A percentile compares a stretch with the other conserved stretches of the same genome.
Conservation (phyloP, 768 basidiomycete genomes). For the Polyporus arcularius region DNA sequence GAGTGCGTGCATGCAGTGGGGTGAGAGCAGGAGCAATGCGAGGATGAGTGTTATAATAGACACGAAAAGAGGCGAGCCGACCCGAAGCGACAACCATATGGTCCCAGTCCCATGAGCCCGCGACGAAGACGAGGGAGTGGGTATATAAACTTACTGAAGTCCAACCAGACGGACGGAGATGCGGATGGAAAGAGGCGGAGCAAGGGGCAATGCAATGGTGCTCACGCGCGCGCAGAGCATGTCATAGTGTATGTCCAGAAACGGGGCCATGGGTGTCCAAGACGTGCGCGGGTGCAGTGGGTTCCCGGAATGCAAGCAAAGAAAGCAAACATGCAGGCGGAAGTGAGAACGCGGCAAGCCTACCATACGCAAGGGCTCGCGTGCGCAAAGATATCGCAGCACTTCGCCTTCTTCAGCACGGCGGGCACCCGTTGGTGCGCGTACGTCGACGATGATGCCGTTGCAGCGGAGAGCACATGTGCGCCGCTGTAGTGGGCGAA, state of each 20-base stretch:
- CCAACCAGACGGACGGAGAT: too few relatives aligned
- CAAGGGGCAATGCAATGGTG: not conserved
- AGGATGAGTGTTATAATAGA: not conserved
- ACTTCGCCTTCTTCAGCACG: conserved; percentile 15
- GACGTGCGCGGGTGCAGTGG: not conserved
- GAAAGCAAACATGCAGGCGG: not conserved
- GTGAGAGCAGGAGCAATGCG: not conserved
- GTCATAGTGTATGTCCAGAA: not conserved
- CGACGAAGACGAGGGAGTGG: not conserved
- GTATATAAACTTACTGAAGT: not conserved
- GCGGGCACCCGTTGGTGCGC: not conserved
- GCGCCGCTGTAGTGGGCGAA: not conserved
- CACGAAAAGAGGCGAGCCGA: not conserved
- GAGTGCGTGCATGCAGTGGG: not conserved
- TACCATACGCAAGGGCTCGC: conserved; percentile 21
- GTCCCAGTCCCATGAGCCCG: not conserved
- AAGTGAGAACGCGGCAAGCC: not conserved
- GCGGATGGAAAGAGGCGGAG: too few relatives aligned
- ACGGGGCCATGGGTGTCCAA: not conserved
- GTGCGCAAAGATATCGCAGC: conserved; percentile 19
- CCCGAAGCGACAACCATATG: not conserved
- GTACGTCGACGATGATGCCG: not conserved
- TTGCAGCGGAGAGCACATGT: not conserved
- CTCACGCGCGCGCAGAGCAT: not conserved
- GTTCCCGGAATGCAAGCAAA: not conserved